Evolutionary conservation across 2,329 filamentous ascomycete genomes (phyloP).

Genomic region (Fusarium mangiferae): DNA sequence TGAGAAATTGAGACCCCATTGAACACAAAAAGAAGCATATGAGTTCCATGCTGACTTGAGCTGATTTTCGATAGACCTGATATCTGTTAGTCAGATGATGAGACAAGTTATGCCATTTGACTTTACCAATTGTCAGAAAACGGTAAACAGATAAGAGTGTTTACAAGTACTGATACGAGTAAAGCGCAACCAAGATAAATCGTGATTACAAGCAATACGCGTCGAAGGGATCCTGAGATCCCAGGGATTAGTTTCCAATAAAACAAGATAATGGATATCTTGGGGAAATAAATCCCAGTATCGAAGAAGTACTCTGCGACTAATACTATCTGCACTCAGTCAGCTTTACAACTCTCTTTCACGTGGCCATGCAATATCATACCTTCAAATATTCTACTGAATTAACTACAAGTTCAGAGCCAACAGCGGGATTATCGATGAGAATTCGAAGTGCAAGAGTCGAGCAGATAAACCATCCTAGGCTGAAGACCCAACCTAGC

Average conservation of each 20-base stretch:
- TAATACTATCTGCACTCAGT: not conserved
- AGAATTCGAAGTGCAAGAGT: conserved; percentile 13
- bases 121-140: conserved; percentile 10
- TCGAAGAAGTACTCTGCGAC: conserved; percentile 11
- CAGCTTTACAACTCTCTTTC: not conserved
- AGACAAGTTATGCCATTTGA: not conserved
- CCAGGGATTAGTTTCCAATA: conserved; percentile 17
- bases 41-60: conserved; percentile 13
- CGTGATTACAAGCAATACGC: not conserved
- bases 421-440: not conserved
- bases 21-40: conserved; percentile 4
- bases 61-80: conserved; percentile 14
- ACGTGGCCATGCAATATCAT: rapidly evolving
- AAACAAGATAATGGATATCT: conserved; percentile 10
- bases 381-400: conserved; percentile 10
- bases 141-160: conserved; percentile 2
- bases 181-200: conserved; percentile 1
- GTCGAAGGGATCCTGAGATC: not conserved
- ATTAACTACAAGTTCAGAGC: not conserved
- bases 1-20: conserved; percentile 16
- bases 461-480: conserved; percentile 21
- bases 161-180: not conserved
- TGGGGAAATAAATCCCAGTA: conserved; percentile 9
- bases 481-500: conserved; percentile 12
- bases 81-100: not conserved